Base-by-base conservation (phyloP, 768 basidiomycete species). In the Roridomyces roridus region DNA sequence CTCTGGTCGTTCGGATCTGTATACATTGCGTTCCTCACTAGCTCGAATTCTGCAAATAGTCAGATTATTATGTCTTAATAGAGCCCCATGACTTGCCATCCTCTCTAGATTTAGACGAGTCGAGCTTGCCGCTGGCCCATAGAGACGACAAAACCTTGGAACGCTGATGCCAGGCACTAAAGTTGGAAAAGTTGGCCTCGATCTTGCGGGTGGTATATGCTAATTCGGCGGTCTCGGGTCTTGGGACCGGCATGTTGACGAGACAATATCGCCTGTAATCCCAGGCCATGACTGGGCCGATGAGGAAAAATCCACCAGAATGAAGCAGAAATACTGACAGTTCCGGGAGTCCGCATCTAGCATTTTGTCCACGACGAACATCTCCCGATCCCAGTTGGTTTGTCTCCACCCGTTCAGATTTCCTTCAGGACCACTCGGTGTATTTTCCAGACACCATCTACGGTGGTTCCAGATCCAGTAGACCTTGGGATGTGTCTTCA, bases 401-500 rank as follows among this genome's bases (percentile, higher is more conserved):
- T 83, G 85, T 65, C 83, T 86, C 96, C 95, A 98, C n/a, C 78
- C 82, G 45, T 80, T 63, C 10, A 71, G 66, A 49, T 84, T 79
- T 2, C 70, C 72, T n/a, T 78, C 77, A 0, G 93, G 92, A 1
- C 87, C 90, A 48, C 81, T 77, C 0, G 96, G 96, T 11, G 96
- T 83, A 50, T 89, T 85, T 69, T 91, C 89, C 2, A 99, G 83
- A 67, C 96, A 96, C 97, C 97, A 98, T 65, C 88, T 80, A 35
- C 97, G 86, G 66, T 99, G 95, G 68, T 95, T 98, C 97, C 97
- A 99, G 64, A 98, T 94, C 89, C 92, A 94, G 70, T 99, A 99
- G 18, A 97, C 88, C 69, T 98, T 99, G 14, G 97, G 97, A 67
- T 96, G 86, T 9, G 82, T 77, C 66, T 91, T 89, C 40, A 99